Base-by-base conservation (phyloP, 441 rosid genomes). In the Cnidoscolus chayamansa region DNA sequence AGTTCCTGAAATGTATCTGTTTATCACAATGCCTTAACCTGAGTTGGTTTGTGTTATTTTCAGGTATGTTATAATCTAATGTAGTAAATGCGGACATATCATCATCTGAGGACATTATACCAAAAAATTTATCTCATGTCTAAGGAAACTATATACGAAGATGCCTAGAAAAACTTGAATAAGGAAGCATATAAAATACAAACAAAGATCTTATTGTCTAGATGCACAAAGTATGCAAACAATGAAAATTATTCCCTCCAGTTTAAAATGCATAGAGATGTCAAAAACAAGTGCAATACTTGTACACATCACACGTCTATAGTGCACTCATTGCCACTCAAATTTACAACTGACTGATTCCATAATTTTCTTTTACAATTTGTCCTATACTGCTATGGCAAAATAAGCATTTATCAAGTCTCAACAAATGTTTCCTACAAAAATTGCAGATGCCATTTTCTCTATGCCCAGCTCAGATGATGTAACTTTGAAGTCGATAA, bases 371-470 rank as follows among this genome's bases (percentile, higher is more conserved):
- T 17, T 50, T 49, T 61, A 40, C 43, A 53, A 72, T 12, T 17
- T 73, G 43, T 48, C 25, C 0, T 19, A 20, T 37, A 43, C 55
- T 48, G 13, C 51, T 59, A 4, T 8, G 45, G 45, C 1, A 47
- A 57, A 63, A 40, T 62, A 60, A 32, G 62, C 48, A 74, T 61
- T 57, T 63, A 67, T 79, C 19, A 77, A 49, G 57, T 63, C 70
- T 79, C 19, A 77, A 49, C 11, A 19, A 79, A 37, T 30, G 25
- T 64, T 10, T 67, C 51, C 68, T 4, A 65, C 73, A 55, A 61
- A 69, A 25, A 25, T 25, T 79, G 88, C 85, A 88, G 92, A 84
- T 81, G 76, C 83, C 71, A 83, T 83, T 35, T 90, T 81, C 84
- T 80, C 92, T 25, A 11, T 87, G 49, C 73, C 81, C 48, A 84